These are phyloP conservation scores for Heterobasidion occidentale DNA, from an alignment of 1,284 basidiomycete species.

Conservation along the genomic window DNA sequence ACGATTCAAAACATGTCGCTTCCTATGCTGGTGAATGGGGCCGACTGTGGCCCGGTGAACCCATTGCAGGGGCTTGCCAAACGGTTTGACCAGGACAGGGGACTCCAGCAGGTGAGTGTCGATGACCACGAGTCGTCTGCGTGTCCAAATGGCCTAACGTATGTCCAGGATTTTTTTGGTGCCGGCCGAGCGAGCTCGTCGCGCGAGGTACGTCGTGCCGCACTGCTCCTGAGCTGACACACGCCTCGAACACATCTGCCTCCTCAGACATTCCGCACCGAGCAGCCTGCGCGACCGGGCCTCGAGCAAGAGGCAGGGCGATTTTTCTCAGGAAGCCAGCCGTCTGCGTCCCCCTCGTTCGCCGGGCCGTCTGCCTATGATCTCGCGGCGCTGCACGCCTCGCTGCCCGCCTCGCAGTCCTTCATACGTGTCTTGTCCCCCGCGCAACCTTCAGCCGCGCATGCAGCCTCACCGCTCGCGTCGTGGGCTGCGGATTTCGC, in stretches of 20 bases:
- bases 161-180: constrained; percentile 56
- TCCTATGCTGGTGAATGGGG: constrained; percentile 62
- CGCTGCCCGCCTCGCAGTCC: constrained; percentile 32
- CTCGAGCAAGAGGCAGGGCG: constrained; percentile 57
- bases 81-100: constrained; percentile 69
- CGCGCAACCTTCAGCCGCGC: constrained; percentile 21
- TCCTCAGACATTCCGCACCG: constrained; percentile 52
- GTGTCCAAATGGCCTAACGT: neutral
- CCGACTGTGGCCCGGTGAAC: constrained; percentile 79
- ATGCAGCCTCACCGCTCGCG: constrained; percentile 17
- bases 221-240: constrained; percentile 10
- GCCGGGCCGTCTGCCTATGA: constrained; percentile 39
- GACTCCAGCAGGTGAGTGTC: constrained; percentile 58
- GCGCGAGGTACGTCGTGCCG: constrained; percentile 34
- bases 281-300: constrained; percentile 31
- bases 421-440: constrained; percentile 13
- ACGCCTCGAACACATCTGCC: constrained; percentile 1
- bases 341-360: constrained; percentile 21
- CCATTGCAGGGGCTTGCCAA: constrained; percentile 74
- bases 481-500: constrained; percentile 62
- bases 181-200: constrained; percentile 48
- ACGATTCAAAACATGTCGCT: constrained; percentile 48
- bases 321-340: constrained; percentile 46
- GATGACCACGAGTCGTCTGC: neutral
- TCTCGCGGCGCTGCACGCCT: constrained; percentile 44